Evolutionary conservation across 2,329 filamentous ascomycete genomes (phyloP).

Genomic region (Cyclaneusma minus): DNA sequence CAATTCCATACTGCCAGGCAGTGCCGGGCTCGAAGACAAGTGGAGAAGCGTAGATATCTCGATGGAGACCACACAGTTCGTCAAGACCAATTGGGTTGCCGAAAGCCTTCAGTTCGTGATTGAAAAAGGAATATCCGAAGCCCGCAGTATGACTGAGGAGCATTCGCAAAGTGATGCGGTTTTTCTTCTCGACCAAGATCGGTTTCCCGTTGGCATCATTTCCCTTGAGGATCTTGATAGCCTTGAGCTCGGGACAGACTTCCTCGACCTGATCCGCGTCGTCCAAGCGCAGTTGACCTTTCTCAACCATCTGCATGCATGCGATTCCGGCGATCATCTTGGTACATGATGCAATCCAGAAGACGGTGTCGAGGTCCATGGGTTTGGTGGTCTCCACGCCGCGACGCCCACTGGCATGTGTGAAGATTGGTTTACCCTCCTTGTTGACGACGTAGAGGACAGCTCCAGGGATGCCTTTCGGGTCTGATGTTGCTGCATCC

Average conservation of each 20-base stretch:
- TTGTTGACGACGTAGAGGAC: slow-evolving; percentile 30
- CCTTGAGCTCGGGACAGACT: slow-evolving; percentile 32
- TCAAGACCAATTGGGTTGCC: slow-evolving; percentile 22
- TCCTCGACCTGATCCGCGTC: slow-evolving; percentile 28
- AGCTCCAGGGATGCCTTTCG: slow-evolving; percentile 26
- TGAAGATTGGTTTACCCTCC: slow-evolving; percentile 29
- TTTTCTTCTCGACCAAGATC: slow-evolving; percentile 22
- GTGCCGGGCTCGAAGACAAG: slow-evolving; percentile 47
- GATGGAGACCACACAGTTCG: slow-evolving; percentile 10
- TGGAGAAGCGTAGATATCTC: slow-evolving; percentile 12
- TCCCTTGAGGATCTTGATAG: slow-evolving; percentile 26
- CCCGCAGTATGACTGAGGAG: slow-evolving; percentile 37
- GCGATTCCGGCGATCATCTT: slow-evolving; percentile 37
- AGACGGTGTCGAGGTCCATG: slow-evolving; percentile 44
- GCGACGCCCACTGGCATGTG: slow-evolving; percentile 30
- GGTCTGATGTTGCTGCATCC: no score
- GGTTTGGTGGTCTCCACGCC: slow-evolving; percentile 26
- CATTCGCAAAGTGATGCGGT: slow-evolving; percentile 39
- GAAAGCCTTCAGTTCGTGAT: slow-evolving; percentile 31
- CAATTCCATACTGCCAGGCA: no score
- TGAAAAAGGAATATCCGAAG: slow-evolving; percentile 41
- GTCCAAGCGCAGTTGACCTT: slow-evolving; percentile 30
- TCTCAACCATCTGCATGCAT: slow-evolving; percentile 40
- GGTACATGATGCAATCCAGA: slow-evolving; percentile 42
- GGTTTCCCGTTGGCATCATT: slow-evolving; percentile 17